Base-by-base conservation (phyloP, 1,284 basidiomycete species). In the Cutaneotrichosporon cutaneum region DNA sequence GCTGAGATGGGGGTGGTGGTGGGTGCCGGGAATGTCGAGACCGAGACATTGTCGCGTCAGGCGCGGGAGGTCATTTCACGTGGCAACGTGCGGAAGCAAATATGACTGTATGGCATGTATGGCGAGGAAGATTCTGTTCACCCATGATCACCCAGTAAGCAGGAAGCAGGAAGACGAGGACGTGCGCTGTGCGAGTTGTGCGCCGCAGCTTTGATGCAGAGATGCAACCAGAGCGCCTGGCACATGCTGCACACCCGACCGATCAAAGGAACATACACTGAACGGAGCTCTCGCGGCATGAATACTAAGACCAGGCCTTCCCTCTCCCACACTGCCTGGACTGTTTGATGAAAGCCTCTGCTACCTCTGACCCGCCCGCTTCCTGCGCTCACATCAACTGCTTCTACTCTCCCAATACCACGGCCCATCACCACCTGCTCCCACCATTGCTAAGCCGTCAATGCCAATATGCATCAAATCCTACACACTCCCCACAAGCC, bases 391-490 rank as follows among this genome's bases (percentile, higher is more conserved):
- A 8, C 44, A 9, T 21, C 22, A 21, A 9, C 44, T 45, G 7
- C 44, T 22, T 22, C 22, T 24, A 4, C 18, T 45, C 44, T 48
- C 51, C 32, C 30, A 36, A 9, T 32, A 8, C 18, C 51, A 51
- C 30, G 22, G 18, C 21, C 44, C 42, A 45, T n/a, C 44, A 13
- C 10, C 22, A 16, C 9, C 30, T 30, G 30, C 30, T 30, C 16
- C 39, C 39, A n/a, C 16, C 16, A 42, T 32, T 22, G 52, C 52
- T 39, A 54, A 24, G 16, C 45, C 48, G 48, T 51, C 24, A 62
- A 64, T 64, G 56, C 61, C 56, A 48, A 63, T 42, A 42, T 63
- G 60, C 66, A 65, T 65, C 62, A 64, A 51, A 54, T 65, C 61
- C 63, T 61, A 58, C 63, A 59, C 56, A 56, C 51, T 58, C 48